Evolutionary conservation across 2,329 filamentous ascomycete genomes (phyloP).

Genomic region (Penicillium sp.): DNA sequence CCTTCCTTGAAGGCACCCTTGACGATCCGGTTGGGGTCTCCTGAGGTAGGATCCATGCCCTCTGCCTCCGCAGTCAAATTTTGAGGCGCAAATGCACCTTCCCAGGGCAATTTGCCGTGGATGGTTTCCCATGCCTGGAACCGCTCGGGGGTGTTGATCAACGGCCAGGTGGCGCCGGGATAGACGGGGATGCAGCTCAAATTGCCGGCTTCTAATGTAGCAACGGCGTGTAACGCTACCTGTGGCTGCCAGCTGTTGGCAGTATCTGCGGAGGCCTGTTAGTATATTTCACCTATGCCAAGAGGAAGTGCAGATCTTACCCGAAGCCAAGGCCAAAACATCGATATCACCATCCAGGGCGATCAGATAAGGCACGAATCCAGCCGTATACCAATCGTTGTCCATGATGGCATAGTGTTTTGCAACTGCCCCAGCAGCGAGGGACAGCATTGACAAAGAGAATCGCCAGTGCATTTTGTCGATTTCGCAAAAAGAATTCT

Average conservation of each 20-base stretch:
- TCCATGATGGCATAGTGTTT: slow-evolving; percentile 46
- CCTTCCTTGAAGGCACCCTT: slow-evolving; percentile 49
- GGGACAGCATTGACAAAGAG: slow-evolving; percentile 18
- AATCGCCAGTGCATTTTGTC: slow-evolving; percentile 16
- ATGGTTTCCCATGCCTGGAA: slow-evolving; percentile 50
- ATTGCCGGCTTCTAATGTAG: slow-evolving; percentile 51
- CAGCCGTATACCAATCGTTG: slow-evolving; percentile 50
- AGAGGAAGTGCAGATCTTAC: slow-evolving; percentile 5
- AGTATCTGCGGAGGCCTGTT: slow-evolving; percentile 34
- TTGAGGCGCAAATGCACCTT: slow-evolving; percentile 49
- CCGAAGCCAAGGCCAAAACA: slow-evolving; percentile 44
- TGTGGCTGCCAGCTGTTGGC: slow-evolving; percentile 52
- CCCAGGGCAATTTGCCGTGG: slow-evolving; percentile 49
- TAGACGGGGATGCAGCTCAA: slow-evolving; percentile 53
- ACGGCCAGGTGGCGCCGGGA: slow-evolving; percentile 50
- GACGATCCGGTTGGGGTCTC: slow-evolving; percentile 47
- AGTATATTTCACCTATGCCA: background rate
- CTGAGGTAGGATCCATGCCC: slow-evolving; percentile 51
- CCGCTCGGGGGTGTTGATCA: slow-evolving; percentile 49
- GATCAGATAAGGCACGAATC: slow-evolving; percentile 49
- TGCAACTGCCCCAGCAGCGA: slow-evolving; percentile 12
- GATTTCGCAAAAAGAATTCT: background rate
- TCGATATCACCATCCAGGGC: slow-evolving; percentile 50
- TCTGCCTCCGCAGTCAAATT: slow-evolving; percentile 47
- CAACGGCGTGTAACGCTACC: slow-evolving; percentile 49